Base-by-base conservation (phyloP, 1,284 basidiomycete genomes). In the Earliella scabrosa region DNA sequence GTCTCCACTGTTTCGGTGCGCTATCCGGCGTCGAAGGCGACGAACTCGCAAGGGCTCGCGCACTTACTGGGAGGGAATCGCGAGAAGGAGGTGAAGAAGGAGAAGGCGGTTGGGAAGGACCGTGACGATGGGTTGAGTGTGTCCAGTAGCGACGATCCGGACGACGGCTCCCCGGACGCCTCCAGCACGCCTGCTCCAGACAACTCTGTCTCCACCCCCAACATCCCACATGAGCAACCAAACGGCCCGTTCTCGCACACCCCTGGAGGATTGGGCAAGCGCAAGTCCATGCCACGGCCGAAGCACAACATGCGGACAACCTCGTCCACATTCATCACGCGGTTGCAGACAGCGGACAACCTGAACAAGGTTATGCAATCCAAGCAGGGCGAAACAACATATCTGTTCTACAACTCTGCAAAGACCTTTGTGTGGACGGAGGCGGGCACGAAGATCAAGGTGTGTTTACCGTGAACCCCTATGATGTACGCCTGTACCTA, bases 251-350 rank as follows among this genome's bases (percentile, higher is more conserved):
- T 58, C 76, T 85, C 44, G 82, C 82, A 60, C 58, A 66, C 39
- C 36, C 66, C 63, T 2, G 66, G 75, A 32, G 63, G 67, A 31
- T 63, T 70, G 8, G 77, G 80, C 34, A 89, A 88, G 77, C 87
- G 87, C 75, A 90, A 88, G 66, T 66, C 77, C 9, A 70, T 74
- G 21, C 79, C 86, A 8, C 81, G 91, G 36, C 93, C 95, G 20
- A 95, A 93, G 71, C 92, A 93, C 64, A 95, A 89, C 67, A 87
- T 97, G 67, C 83, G 90, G 52, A 93, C 92, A 1, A 93, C 92
- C 0, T 93, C 88, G 20, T 95, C 92, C 29, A 92, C 90, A 2
- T 97, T 97, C 72, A 90, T 97, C 64, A 90, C 91, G 2, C 83
- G 95, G 20, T 77, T 93, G 50, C 92, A 95, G 67, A 86, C 82